Conservation (phyloP, 176 grass and related monocot genomes). For the Eragrostis curvula region DNA sequence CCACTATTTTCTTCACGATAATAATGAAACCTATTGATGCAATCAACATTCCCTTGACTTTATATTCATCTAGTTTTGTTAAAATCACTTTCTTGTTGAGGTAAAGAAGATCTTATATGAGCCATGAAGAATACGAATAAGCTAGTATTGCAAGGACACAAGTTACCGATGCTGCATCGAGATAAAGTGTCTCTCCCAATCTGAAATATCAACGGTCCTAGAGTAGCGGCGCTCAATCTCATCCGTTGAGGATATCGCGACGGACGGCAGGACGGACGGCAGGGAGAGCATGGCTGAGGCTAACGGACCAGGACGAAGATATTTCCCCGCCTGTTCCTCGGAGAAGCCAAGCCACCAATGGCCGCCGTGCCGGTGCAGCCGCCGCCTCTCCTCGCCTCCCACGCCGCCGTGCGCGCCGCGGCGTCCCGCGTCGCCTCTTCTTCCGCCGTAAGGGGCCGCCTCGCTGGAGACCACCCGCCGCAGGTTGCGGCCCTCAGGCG, state of each 20-base stretch:
- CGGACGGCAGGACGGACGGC: not conserved
- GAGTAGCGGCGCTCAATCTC: not conserved
- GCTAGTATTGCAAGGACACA: no score
- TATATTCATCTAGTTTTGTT: no score
- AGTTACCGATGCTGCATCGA: no score
- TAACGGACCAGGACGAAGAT: not conserved
- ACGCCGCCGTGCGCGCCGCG: constrained; percentile 48
- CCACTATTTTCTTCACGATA: no score
- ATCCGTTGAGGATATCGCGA: not conserved
- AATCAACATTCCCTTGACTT: no score
- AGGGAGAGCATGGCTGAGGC: not conserved
- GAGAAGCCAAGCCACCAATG: constrained; percentile 30
- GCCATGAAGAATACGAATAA: no score
- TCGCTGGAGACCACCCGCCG: constrained; percentile 31
- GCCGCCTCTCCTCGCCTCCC: constrained; percentile 45
- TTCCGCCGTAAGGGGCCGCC: not conserved
- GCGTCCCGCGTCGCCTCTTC: constrained; percentile 14
- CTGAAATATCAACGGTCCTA: not conserved
- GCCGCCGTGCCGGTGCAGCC: constrained; percentile 30
- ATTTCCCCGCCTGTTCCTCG: not conserved
- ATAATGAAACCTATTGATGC: no score
- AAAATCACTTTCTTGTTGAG: no score
- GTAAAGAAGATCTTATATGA: no score
- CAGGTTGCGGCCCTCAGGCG: constrained; percentile 71
- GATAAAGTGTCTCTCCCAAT: no score